Evolutionary conservation across 2,329 filamentous ascomycete species (phyloP).

Genomic region (Diaporthe sp.): DNA sequence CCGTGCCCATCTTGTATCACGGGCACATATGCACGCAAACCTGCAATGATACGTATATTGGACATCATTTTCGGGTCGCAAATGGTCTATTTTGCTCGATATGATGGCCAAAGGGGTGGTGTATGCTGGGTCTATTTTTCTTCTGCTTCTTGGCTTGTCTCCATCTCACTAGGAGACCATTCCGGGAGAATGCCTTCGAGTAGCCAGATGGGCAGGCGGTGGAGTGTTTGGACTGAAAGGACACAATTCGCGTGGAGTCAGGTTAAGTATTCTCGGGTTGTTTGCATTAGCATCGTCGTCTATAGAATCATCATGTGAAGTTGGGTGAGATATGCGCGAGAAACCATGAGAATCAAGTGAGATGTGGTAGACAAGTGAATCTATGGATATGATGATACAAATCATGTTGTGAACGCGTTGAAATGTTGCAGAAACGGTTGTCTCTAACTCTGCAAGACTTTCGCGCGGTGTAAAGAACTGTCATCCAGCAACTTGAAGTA

Average conservation of each 20-base stretch:
- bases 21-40: not conserved
- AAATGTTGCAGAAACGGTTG: no score
- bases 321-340: not conserved
- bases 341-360: not conserved
- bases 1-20: not conserved
- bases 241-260: not conserved
- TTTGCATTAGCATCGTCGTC: not conserved
- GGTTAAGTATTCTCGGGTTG: not conserved
- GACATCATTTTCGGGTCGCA: not conserved
- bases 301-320: not conserved
- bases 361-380: not conserved
- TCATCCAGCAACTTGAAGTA: not conserved
- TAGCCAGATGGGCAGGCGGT: not conserved
- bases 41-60: no score
- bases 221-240: not conserved
- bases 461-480: no score
- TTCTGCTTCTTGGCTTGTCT: not conserved
- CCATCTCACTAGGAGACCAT: not conserved
- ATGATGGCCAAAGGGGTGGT: not conserved
- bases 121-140: not conserved
- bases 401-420: no score
- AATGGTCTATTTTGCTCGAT: not conserved
- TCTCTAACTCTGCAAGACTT: not conserved
- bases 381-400: no score
- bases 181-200: not conserved